Evolutionary conservation across 2,329 filamentous ascomycete species (phyloP).

Genomic region (Ophiocordyceps camponoti-leonardi): DNA sequence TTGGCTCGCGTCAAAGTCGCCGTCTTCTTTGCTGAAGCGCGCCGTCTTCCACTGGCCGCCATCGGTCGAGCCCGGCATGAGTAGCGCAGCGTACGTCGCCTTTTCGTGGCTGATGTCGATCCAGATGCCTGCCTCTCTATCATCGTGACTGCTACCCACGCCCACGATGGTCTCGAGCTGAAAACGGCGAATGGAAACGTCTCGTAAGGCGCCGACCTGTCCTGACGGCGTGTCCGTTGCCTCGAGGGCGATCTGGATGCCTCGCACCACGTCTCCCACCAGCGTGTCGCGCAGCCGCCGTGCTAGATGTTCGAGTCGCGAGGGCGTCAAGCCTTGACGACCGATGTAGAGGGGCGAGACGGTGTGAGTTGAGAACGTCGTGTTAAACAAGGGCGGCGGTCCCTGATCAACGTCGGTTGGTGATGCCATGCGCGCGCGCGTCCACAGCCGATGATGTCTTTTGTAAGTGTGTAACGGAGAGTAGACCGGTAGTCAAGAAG

Average conservation of each 20-base stretch:
- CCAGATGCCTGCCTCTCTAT: constrained; percentile 18
- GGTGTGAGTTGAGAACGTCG: constrained; percentile 38
- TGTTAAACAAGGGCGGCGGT: constrained; percentile 31
- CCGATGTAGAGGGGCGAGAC: constrained; percentile 36
- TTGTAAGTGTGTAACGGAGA: too few species aligned
- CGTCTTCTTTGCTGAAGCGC: constrained; percentile 1
- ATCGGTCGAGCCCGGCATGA: constrained; percentile 21
- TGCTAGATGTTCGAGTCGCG: constrained; percentile 24
- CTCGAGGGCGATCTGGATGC: constrained; percentile 34
- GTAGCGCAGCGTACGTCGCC: constrained; percentile 29
- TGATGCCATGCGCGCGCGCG: background rate
- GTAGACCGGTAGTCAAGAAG: too few species aligned
- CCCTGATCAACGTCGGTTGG: background rate
- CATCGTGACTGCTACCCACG: constrained; percentile 7
- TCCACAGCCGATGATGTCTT: too few species aligned
- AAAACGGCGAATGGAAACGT: constrained; percentile 31
- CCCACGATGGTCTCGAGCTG: constrained; percentile 14
- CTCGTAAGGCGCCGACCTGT: constrained; percentile 24
- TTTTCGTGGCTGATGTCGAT: constrained; percentile 36
- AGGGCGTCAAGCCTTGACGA: constrained; percentile 16
- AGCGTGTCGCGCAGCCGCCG: constrained; percentile 34
- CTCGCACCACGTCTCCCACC: constrained; percentile 42
- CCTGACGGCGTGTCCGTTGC: constrained; percentile 21
- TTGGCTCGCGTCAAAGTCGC: constrained; percentile 5
- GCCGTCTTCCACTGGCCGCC: background rate